Evolutionary conservation across 1,284 basidiomycete genomes (phyloP).

Genomic region (Ganoderma boninense): DNA sequence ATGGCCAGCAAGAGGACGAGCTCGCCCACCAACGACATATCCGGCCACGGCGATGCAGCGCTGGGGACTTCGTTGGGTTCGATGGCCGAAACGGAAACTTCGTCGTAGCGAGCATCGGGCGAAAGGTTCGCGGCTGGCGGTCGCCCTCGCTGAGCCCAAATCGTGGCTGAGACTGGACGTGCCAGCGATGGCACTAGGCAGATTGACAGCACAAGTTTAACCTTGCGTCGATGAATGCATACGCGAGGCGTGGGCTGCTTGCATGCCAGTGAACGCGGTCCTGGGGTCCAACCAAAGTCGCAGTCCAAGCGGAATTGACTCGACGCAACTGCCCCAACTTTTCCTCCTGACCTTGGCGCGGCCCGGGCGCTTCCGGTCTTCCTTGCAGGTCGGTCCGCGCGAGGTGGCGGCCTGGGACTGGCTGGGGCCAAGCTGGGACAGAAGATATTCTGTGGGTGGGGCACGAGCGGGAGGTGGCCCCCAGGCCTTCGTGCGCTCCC

Average conservation of each 20-base stretch:
- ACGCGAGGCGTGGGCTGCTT: neutral
- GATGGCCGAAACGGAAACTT: neutral
- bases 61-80: neutral
- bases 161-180: neutral
- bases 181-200: conserved; percentile 25
- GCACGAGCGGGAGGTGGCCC: neutral
- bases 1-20: neutral
- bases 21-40: neutral
- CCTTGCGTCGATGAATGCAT: conserved; percentile 21
- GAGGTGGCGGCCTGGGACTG: neutral
- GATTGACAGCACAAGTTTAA: conserved; percentile 29
- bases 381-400: neutral
- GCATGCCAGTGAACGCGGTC: neutral
- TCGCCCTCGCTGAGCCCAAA: neutral
- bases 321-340: neutral
- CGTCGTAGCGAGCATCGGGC: conserved; percentile 5
- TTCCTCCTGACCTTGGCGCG: neutral
- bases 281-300: neutral
- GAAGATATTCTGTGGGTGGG: neutral
- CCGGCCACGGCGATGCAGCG: neutral
- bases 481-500: conserved; percentile 12
- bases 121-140: conserved; percentile 2
- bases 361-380: neutral
- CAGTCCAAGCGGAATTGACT: neutral
- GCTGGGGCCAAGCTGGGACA: neutral